Evolutionary conservation across 768 basidiomycete species (phyloP).

Genomic region (Boletus pseudo-olivaceus): DNA sequence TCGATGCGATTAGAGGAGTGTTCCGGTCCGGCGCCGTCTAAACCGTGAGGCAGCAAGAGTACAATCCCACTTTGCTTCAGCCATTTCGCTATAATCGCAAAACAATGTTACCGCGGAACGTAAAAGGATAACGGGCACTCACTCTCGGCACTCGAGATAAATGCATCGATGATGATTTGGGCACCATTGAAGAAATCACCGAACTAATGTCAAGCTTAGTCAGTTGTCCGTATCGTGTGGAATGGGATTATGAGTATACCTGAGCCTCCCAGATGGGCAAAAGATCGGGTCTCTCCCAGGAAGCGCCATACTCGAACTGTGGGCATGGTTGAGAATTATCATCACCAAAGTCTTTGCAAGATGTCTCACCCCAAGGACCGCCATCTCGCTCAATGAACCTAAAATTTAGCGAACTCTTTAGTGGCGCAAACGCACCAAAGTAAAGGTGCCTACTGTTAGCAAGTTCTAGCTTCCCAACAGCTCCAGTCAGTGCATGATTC

Average conservation of each 20-base stretch:
- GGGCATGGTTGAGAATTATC: slow-evolving; percentile 37
- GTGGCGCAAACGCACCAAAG: background rate
- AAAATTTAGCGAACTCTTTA: background rate
- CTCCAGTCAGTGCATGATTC: slow-evolving; percentile 57
- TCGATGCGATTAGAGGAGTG: slow-evolving; percentile 89
- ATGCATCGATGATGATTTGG: slow-evolving; percentile 85
- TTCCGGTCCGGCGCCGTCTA: slow-evolving; percentile 92
- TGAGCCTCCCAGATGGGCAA: slow-evolving; percentile 93
- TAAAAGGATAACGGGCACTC: slow-evolving; percentile 21
- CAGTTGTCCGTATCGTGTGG: background rate
- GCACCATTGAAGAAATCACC: slow-evolving; percentile 95
- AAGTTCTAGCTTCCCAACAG: slow-evolving; percentile 70
- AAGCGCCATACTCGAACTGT: slow-evolving; percentile 87
- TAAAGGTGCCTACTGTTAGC: slow-evolving; percentile 69
- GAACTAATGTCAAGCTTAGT: slow-evolving; percentile 44
- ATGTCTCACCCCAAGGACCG: slow-evolving; percentile 72
- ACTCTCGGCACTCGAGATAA: slow-evolving; percentile 83
- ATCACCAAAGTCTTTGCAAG: background rate
- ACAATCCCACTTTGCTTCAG: slow-evolving; percentile 86
- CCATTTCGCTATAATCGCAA: slow-evolving; percentile 73
- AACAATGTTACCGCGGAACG: background rate
- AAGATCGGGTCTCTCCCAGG: slow-evolving; percentile 81
- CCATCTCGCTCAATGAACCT: slow-evolving; percentile 89
- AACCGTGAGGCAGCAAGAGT: slow-evolving; percentile 81
- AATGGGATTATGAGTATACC: slow-evolving; percentile 32